Evolutionary conservation across 352 stramenopile genomes (phyloP).

Genomic region (Pythium aquatile): DNA sequence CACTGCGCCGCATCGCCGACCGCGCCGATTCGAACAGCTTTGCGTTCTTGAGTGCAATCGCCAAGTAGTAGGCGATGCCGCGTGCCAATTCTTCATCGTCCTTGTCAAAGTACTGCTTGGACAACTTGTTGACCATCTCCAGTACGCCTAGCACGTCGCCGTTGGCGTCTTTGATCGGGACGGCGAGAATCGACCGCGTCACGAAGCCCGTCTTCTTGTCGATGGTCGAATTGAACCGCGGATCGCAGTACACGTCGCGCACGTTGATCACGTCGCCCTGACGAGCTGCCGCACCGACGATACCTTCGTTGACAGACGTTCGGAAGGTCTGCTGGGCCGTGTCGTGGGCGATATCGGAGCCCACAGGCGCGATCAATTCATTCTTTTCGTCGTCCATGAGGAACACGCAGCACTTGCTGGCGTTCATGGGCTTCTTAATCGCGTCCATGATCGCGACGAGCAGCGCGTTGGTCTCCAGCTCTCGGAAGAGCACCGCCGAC

Average conservation of each 20-base stretch:
- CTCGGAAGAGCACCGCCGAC: slow-evolving; percentile 59
- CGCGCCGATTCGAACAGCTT: slow-evolving; percentile 59
- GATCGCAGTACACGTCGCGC: slow-evolving; percentile 61
- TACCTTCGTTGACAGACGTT: slow-evolving; percentile 50
- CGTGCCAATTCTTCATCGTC: slow-evolving; percentile 64
- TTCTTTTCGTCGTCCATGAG: slow-evolving; percentile 53
- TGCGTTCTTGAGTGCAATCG: slow-evolving; percentile 67
- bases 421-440: slow-evolving; percentile 53
- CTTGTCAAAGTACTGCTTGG: slow-evolving; percentile 70
- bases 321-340: slow-evolving; percentile 45
- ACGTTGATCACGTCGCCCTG: slow-evolving; percentile 78
- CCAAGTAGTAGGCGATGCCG: slow-evolving; percentile 65
- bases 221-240: slow-evolving; percentile 61
- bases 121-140: slow-evolving; percentile 65
- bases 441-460: slow-evolving; percentile 50
- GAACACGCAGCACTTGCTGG: slow-evolving; percentile 66
- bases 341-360: slow-evolving; percentile 42
- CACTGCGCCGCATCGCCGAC: slow-evolving; percentile 56
- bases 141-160: slow-evolving; percentile 65
- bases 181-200: slow-evolving; percentile 70
- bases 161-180: slow-evolving; percentile 77
- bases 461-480: slow-evolving; percentile 59
- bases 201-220: slow-evolving; percentile 63
- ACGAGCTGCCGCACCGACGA: slow-evolving; percentile 57
- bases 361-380: slow-evolving; percentile 54